These are phyloP conservation scores for Chenopodium quinoa DNA, from an alignment of 148 eudicot genomes.

Conservation along the genomic window DNA sequence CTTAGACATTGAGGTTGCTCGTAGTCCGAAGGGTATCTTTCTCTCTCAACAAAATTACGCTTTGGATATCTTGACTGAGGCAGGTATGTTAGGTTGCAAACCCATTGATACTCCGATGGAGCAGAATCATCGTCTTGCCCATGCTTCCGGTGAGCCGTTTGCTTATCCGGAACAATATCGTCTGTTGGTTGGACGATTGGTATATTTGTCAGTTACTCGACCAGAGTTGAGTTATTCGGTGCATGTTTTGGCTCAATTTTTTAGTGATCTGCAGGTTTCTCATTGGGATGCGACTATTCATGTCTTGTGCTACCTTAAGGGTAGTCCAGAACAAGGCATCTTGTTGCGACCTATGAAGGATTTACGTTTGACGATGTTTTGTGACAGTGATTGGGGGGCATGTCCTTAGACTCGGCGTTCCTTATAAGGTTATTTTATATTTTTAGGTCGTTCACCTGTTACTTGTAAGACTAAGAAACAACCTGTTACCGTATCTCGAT, in stretches of 20 bases:
- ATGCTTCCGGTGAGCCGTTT: not conserved
- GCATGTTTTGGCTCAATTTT: not conserved
- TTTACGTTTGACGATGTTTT: not conserved
- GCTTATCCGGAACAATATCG: not conserved
- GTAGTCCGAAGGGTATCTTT: not conserved
- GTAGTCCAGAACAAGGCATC: not conserved
- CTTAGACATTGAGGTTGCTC: not conserved
- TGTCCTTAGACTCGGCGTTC: not conserved
- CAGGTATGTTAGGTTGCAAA: not conserved
- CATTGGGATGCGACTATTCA: not conserved
- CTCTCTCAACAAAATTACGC: not conserved
- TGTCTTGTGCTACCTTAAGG: not conserved
- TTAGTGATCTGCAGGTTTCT: not conserved
- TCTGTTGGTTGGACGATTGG: not conserved
- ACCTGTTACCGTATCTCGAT: not conserved
- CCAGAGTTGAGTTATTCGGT: not conserved
- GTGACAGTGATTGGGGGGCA: not conserved
- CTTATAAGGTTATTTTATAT: not conserved
- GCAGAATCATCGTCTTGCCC: not conserved
- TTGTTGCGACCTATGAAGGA: not conserved
- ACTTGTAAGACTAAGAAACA: too few relatives aligned
- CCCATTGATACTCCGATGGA: not conserved
- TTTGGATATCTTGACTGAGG: not conserved
- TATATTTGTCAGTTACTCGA: not conserved
- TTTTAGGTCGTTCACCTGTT: not conserved